These are phyloP conservation scores for Sesbania bispinosa DNA, from an alignment of 306 rosid species.

Conservation along the genomic window DNA sequence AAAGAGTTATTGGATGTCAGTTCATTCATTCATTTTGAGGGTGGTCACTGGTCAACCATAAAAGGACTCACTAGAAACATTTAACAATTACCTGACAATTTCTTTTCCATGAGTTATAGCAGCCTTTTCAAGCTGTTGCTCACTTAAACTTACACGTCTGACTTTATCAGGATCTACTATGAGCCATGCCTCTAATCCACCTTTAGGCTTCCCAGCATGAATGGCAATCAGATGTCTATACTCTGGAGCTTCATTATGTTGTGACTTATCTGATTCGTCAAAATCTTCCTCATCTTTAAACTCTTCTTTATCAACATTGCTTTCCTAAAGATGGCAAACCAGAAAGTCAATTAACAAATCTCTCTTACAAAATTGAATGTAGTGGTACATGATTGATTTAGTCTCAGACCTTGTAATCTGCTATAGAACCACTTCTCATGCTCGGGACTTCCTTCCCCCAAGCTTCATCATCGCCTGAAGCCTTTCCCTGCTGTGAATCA, in stretches of 20 bases:
- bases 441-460: constrained; percentile 87
- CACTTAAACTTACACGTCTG: constrained; percentile 92
- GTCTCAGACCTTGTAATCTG: constrained; percentile 60
- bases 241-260: constrained; percentile 63
- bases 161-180: constrained; percentile 84
- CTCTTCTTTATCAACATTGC: constrained; percentile 41
- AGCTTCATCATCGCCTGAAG: constrained; percentile 55
- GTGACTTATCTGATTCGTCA: constrained; percentile 44
- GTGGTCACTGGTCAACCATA: background rate
- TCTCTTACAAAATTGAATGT: constrained; percentile 15
- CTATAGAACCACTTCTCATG: constrained; percentile 32
- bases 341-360: constrained; percentile 15
- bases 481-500: constrained; percentile 47
- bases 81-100: constrained; percentile 67
- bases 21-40: background rate
- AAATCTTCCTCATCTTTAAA: constrained; percentile 47
- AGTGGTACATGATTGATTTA: constrained; percentile 6
- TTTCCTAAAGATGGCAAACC: constrained; percentile 36
- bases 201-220: constrained; percentile 98
- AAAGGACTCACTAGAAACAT: background rate
- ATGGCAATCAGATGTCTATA: constrained; percentile 78
- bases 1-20: background rate
- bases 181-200: constrained; percentile 74
- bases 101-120: constrained; percentile 58
- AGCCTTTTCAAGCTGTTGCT: constrained; percentile 88